Evolutionary conservation across 139 green algal species (phyloP), one percentile per base, ranked within the genome.

Genomic region (Marvania coccoides): DNA sequence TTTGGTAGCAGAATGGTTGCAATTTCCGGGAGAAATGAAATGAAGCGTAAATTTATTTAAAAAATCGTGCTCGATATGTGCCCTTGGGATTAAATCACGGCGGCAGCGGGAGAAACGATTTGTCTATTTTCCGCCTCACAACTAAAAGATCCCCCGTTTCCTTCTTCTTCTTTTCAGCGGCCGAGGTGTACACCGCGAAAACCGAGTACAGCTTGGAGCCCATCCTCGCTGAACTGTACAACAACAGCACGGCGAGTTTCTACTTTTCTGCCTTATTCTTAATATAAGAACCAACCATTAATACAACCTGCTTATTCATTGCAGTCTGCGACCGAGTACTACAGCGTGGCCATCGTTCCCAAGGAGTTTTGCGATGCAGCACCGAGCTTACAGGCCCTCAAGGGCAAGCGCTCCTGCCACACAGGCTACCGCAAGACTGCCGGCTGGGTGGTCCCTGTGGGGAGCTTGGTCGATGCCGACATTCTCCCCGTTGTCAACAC

Each of bases 331-430:
- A 37, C 48, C 10, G 30, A 19, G n/a, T 76, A 76, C 51, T 76
- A 67, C 62, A 29, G 6, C 14, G 63, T 76, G 14, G 69, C 69
- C 2, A 30, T 73, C 2, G 69, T 76, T 3, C 23, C 33, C 42
- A 23, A 13, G 4, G 14, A 28, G 14, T 53, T 76, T 28, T 76
- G 69, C 42, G 26, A 47, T 10, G 31, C 45, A 19, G 45, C 19
- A 24, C 23, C 48, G 8, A 73, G 35, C 19, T 23, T 76, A 3
- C 19, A 13, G 29, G 71, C 61, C 51, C 61, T 80, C 10, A 55
- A 65, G 57, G 75, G 72, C 59, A 65, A 51, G 58, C 55, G 58
- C 5, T 69, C 58, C 0, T 82, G 75, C 75, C 75, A 82, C 71
- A 82, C 75, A 2, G 75, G 75, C 0, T 77, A 73, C 60, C 13